These are phyloP conservation scores for Candida sonorensis DNA, from an alignment of 805 yeast genomes.

Conservation along the genomic window DNA sequence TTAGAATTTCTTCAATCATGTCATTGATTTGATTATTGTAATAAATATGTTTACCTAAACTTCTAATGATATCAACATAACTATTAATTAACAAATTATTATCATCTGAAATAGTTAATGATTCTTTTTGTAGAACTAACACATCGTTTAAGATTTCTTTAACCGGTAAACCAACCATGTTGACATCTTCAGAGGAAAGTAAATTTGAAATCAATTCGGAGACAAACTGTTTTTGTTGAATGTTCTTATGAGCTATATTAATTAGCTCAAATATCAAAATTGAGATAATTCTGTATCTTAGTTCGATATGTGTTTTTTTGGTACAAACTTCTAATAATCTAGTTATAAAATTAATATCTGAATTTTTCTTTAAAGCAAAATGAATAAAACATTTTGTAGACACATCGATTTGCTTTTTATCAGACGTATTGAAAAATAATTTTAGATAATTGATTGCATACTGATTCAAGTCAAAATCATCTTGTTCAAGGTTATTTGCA, in stretches of 20 bases:
- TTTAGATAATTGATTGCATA: slow-evolving; percentile 37
- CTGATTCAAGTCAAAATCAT: slow-evolving; percentile 5
- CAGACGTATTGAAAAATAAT: slow-evolving; percentile 56
- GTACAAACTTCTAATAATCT: slow-evolving; percentile 58
- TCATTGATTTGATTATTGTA: slow-evolving; percentile 85
- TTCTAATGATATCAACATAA: slow-evolving; percentile 55
- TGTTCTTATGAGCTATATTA: slow-evolving; percentile 5
- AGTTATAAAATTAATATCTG: slow-evolving; percentile 42
- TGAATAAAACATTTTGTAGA: slow-evolving; percentile 48
- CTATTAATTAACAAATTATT: slow-evolving; percentile 29
- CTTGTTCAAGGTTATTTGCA: background rate
- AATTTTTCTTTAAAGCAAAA: slow-evolving; percentile 29
- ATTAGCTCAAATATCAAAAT: slow-evolving; percentile 51
- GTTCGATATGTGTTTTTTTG: slow-evolving; percentile 54
- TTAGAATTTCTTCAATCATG: slow-evolving; percentile 61
- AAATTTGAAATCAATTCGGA: slow-evolving; percentile 35
- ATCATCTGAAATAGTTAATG: slow-evolving; percentile 14
- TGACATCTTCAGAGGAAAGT: slow-evolving; percentile 63
- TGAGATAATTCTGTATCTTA: slow-evolving; percentile 24
- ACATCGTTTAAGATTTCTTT: slow-evolving; percentile 66
- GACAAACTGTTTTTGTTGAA: slow-evolving; percentile 13
- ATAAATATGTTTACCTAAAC: slow-evolving; percentile 70
- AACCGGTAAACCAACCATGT: slow-evolving; percentile 81
- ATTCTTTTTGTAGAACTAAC: slow-evolving; percentile 38
- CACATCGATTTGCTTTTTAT: slow-evolving; percentile 51